Conservation (phyloP, 2,329 filamentous ascomycete genomes). For the Penicillium vulpinum region DNA sequence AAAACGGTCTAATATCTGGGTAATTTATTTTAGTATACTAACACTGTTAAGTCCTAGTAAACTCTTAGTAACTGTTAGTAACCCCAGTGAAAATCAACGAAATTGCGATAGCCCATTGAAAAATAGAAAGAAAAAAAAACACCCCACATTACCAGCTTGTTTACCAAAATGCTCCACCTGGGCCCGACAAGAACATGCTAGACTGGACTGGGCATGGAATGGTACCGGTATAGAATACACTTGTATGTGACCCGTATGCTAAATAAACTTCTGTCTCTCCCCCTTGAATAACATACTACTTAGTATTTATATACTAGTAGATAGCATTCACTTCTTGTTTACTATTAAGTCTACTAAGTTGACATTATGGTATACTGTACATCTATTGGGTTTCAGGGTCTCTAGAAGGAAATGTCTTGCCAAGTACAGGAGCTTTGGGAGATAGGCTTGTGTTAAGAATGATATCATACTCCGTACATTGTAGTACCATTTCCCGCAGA, state of each 20-base stretch:
- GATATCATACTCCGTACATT: constrained; percentile 7
- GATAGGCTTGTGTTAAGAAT: background rate
- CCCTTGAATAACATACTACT: background rate
- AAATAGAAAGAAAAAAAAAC: background rate
- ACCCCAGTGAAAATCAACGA: background rate
- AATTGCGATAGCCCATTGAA: constrained; percentile 19
- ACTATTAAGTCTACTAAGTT: background rate
- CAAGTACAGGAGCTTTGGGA: background rate
- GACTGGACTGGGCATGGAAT: background rate
- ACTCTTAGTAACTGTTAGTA: too few relatives aligned
- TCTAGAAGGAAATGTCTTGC: too few relatives aligned
- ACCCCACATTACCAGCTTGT: constrained; percentile 14
- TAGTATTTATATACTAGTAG: too few relatives aligned
- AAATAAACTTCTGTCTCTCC: background rate
- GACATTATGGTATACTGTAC: background rate
- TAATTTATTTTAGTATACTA: background rate
- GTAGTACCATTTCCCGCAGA: background rate
- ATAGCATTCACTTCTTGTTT: too few relatives aligned
- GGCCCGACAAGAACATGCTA: background rate
- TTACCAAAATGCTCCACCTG: background rate
- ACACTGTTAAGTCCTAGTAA: too few relatives aligned
- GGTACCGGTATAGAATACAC: background rate
- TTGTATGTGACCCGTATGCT: background rate
- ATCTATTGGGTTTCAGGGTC: background rate
- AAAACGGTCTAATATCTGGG: background rate